These are phyloP conservation scores for Botrytis hyacinthi DNA, from an alignment of 2,329 filamentous ascomycete species.

Conservation along the genomic window DNA sequence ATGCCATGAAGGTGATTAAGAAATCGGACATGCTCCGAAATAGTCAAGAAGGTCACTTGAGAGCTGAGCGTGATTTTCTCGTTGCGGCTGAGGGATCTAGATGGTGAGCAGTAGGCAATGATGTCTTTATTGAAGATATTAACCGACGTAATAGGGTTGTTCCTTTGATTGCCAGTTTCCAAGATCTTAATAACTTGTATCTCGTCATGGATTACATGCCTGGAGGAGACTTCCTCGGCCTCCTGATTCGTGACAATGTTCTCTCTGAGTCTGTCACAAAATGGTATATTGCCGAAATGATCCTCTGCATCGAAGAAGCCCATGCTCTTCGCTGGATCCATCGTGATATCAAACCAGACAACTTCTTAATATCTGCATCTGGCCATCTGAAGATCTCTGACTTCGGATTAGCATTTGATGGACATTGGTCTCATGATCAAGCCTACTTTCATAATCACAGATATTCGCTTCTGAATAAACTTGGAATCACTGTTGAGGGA, in stretches of 20 bases:
- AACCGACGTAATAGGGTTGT: conserved; percentile 61
- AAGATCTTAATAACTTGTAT: conserved; percentile 81
- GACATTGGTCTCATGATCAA: conserved; percentile 90
- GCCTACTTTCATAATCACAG: conserved; percentile 82
- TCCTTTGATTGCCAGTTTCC: conserved; percentile 82
- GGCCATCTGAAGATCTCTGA: conserved; percentile 95
- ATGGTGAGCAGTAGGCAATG: conserved; percentile 53
- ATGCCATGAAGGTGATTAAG: conserved; percentile 95
- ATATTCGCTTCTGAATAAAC: conserved; percentile 71
- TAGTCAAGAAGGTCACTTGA: conserved; percentile 86
- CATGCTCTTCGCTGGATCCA: conserved; percentile 90
- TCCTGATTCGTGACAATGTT: conserved; percentile 81
- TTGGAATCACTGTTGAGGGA: conserved; percentile 71
- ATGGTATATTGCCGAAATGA: conserved; percentile 95
- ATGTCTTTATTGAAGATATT: neutral
- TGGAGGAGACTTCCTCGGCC: conserved; percentile 86
- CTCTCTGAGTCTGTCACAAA: conserved; percentile 74
- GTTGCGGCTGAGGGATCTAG: conserved; percentile 82
- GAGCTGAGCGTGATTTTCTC: conserved; percentile 88
- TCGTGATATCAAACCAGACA: conserved; percentile 94
- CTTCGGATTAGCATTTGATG: conserved; percentile 92
- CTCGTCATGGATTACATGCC: conserved; percentile 99
- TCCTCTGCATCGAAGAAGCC: conserved; percentile 88
- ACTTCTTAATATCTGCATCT: conserved; percentile 84
- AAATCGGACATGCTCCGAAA: conserved; percentile 92